phyloP scores from a whole-genome alignment of 2,329 filamentous ascomycete genomes.

The Zarea fungicola region DNA sequence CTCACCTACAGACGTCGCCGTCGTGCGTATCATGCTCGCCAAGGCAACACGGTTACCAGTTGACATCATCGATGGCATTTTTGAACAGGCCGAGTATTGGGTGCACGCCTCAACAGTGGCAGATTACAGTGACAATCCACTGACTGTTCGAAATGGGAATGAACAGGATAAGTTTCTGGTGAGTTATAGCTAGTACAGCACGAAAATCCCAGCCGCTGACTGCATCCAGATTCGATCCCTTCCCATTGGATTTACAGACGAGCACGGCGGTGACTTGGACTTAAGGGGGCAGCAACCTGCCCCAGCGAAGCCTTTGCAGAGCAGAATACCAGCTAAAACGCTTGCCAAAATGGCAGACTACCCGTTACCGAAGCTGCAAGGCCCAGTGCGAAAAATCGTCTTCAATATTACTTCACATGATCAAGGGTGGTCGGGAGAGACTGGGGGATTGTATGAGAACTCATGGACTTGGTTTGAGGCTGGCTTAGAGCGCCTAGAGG shows the following conservation, averaged over 20 bases:
- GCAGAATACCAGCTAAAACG: constrained; percentile 21
- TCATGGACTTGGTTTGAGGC: constrained; percentile 62
- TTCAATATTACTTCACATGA: constrained; percentile 54
- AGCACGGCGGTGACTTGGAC: constrained; percentile 17
- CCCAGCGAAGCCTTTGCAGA: constrained; percentile 16
- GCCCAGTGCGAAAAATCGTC: constrained; percentile 55
- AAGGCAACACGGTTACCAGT: constrained; percentile 41
- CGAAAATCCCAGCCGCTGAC: neutral
- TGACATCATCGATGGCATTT: constrained; percentile 50
- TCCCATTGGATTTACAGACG: constrained; percentile 31
- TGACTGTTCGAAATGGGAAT: neutral
- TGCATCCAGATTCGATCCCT: constrained; percentile 30
- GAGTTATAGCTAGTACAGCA: constrained; percentile 15
- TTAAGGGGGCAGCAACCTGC: constrained; percentile 4
- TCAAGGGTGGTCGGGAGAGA: constrained; percentile 49
- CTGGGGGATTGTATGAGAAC: constrained; percentile 32
- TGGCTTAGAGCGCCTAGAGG: constrained; percentile 52
- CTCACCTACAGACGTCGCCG: constrained; percentile 42
- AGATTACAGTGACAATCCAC: constrained; percentile 22
- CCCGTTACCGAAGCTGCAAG: constrained; percentile 34
- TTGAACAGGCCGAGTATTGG: constrained; percentile 61
- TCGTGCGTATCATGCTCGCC: constrained; percentile 44
- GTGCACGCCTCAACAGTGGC: constrained; percentile 38
- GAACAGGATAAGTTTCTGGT: constrained; percentile 28
- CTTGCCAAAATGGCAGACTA: constrained; percentile 33